Evolutionary conservation across 768 basidiomycete genomes (phyloP).

Genomic region (Chlorophyllum brunneum): DNA sequence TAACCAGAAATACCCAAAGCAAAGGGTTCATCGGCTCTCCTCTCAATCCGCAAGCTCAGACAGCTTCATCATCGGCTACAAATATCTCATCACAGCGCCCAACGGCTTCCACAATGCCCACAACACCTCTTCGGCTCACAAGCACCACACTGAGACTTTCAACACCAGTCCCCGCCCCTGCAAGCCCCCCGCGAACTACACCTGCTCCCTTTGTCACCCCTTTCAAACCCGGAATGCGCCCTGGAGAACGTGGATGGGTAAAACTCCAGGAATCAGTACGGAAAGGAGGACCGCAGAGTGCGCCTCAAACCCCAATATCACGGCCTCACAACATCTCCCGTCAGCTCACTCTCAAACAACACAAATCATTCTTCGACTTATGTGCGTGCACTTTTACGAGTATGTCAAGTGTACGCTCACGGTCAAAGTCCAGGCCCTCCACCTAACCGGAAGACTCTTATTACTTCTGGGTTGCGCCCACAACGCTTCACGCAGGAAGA

Average conservation of each 20-base stretch:
- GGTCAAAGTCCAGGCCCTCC: constrained; percentile 2
- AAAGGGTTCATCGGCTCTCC: constrained; percentile 19
- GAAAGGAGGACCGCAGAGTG: constrained; percentile 11
- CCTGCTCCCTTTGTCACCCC: constrained; percentile 55
- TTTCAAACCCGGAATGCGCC: constrained; percentile 52
- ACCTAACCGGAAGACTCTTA: constrained; percentile 39
- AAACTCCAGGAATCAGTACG: constrained; percentile 20
- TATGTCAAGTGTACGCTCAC: neutral
- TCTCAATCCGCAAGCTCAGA: constrained; percentile 25
- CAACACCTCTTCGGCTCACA: constrained; percentile 9
- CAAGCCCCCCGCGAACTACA: constrained; percentile 11
- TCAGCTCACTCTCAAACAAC: constrained; percentile 14
- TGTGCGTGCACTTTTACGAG: constrained; percentile 27
- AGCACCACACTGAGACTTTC: neutral
- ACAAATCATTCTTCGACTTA: constrained; percentile 38
- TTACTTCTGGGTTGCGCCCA: constrained; percentile 48
- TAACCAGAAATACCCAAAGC: constrained; percentile 23
- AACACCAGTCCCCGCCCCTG: neutral
- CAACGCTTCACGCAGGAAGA: constrained; percentile 40
- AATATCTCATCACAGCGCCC: constrained; percentile 35
- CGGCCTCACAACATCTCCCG: neutral
- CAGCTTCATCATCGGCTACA: constrained; percentile 18
- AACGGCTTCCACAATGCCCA: constrained; percentile 20
- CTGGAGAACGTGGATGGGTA: constrained; percentile 35
- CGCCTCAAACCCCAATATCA: neutral